Percentiles rank a stretch among this genome's conserved stretches.
Evolutionary conservation across 805 yeast species (phyloP).

Genomic region (Wickerhamia fluorescens): DNA sequence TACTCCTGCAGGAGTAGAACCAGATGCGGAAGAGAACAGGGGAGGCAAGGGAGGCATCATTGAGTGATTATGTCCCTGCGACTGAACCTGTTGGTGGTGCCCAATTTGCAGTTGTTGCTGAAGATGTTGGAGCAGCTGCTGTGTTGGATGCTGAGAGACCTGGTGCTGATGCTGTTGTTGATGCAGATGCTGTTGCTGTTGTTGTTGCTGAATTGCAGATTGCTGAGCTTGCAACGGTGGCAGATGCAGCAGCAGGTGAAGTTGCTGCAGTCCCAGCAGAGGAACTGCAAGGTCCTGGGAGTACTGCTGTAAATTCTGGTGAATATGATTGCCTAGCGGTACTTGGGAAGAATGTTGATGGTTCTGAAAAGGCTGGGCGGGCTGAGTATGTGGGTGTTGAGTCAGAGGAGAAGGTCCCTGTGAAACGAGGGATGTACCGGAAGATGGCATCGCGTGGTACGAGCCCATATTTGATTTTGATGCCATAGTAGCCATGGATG

Average conservation of each 20-base stretch:
- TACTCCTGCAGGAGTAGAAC: slow-evolving; percentile 5
- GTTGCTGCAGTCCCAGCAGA: no score
- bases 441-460: slow-evolving; percentile 7
- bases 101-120: slow-evolving; percentile 5
- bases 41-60: slow-evolving; percentile 2
- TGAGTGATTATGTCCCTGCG: no score
- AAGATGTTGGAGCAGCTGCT: slow-evolving; percentile 4
- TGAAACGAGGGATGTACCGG: no score
- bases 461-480: slow-evolving; percentile 8
- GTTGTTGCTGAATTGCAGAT: no score
- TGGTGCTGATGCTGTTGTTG: slow-evolving; percentile 7
- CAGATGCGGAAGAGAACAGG: slow-evolving; percentile 2
- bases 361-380: no score
- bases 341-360: no score
- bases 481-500: slow-evolving; percentile 9
- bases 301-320: no score
- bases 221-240: slow-evolving; percentile 1
- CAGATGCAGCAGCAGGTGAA: no score
- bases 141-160: slow-evolving; percentile 4
- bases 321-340: no score
- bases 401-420: no score
- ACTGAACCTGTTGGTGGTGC: slow-evolving; percentile 4
- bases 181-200: slow-evolving; percentile 3
- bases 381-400: no score
- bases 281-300: no score